Percentiles rank a stretch among this genome's conserved stretches.
Conservation (phyloP, 2,329 filamentous ascomycete genomes). For the Fusarium sp. region DNA sequence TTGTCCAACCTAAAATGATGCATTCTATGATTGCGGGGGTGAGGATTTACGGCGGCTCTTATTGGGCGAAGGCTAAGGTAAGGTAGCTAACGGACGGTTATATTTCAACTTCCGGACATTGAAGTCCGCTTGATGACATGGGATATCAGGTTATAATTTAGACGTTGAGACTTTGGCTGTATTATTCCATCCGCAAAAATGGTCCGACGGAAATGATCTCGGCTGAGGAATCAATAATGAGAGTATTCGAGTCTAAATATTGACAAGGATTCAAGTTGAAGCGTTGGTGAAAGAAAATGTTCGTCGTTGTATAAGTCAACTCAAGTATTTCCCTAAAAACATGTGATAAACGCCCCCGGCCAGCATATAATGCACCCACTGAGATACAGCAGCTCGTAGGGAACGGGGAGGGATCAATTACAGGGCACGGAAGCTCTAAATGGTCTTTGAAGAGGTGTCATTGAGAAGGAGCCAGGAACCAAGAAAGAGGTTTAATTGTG, state of each 20-base stretch:
- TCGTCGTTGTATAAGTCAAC: neutral
- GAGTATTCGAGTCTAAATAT: neutral
- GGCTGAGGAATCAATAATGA: neutral
- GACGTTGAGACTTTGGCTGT: neutral
- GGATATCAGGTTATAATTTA: neutral
- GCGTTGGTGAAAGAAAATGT: neutral
- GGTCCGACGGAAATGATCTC: neutral
- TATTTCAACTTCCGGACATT: too few species aligned
- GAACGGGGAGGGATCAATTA: neutral
- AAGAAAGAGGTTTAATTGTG: neutral
- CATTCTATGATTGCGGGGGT: slow-evolving; percentile 30
- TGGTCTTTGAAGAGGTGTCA: neutral
- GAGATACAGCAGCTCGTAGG: neutral
- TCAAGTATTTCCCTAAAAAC: neutral
- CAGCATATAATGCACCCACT: neutral
- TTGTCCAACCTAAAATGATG: slow-evolving; percentile 27
- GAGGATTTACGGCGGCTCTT: slow-evolving; percentile 3
- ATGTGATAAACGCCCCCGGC: neutral
- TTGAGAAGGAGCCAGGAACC: neutral
- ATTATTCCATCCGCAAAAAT: neutral
- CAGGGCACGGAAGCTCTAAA: neutral
- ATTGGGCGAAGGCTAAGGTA: slow-evolving; percentile 27
- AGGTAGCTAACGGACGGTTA: too few species aligned
- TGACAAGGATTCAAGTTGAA: neutral
- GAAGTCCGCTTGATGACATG: slow-evolving; percentile 36